These are phyloP conservation scores for Phascolomyces articulosus DNA, from an alignment of 371 early-diverging fungal genomes.

Conservation along the genomic window DNA sequence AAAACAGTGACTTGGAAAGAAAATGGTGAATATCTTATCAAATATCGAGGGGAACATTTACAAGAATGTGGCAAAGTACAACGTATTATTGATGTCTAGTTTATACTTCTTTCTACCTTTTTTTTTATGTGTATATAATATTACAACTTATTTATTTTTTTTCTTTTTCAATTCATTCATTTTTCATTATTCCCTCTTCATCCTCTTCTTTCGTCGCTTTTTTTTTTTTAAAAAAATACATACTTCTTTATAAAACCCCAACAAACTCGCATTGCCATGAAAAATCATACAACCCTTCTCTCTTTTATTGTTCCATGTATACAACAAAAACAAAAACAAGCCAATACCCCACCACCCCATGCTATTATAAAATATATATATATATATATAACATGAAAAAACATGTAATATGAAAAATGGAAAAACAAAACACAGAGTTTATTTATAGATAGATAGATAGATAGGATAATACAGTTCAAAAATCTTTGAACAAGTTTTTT, in stretches of 20 bases:
- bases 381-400: too few relatives aligned
- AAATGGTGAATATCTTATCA: conserved; percentile 63
- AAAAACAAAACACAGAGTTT: too few relatives aligned
- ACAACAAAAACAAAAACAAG: neutral
- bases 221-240: too few relatives aligned
- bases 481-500: neutral
- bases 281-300: too few relatives aligned
- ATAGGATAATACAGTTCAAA: too few relatives aligned
- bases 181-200: neutral
- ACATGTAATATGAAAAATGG: too few relatives aligned
- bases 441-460: too few relatives aligned
- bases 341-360: neutral
- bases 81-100: conserved; percentile 53
- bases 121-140: neutral
- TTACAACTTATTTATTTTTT: neutral
- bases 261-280: too few relatives aligned
- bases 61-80: conserved; percentile 59
- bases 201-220: too few relatives aligned
- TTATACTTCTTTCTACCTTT: conserved; percentile 1
- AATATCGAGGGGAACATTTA: conserved; percentile 67
- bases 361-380: too few relatives aligned
- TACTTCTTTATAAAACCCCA: too few relatives aligned
- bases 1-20: conserved; percentile 70
- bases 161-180: neutral
- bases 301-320: too few relatives aligned